Percentiles rank a stretch among this genome's conserved stretches.
Conservation (phyloP, 176 grass and related monocot genomes). For the Bolboschoenus planiculmis region DNA sequence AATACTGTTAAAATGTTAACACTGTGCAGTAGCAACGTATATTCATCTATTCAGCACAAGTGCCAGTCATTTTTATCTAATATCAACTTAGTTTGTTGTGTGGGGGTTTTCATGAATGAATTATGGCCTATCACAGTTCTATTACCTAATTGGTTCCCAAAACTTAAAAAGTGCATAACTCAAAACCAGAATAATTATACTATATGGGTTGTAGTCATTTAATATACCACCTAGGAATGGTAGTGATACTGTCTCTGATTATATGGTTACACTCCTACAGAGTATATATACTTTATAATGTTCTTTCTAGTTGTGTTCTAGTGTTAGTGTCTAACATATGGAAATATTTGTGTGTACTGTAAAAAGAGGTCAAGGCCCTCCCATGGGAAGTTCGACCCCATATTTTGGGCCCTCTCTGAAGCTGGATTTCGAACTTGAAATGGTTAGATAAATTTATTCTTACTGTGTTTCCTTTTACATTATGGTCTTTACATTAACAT, state of each 20-base stretch:
- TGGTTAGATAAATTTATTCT: slow-evolving; percentile 49
- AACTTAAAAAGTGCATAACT: background rate
- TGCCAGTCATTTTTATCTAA: background rate
- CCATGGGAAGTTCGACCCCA: slow-evolving; percentile 47
- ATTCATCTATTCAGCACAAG: background rate
- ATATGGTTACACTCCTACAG: background rate
- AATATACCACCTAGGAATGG: background rate
- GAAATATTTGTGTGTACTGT: background rate
- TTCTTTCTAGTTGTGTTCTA: background rate
- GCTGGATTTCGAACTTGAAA: slow-evolving; percentile 99
- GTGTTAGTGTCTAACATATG: background rate
- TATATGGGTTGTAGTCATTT: background rate
- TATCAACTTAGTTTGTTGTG: background rate
- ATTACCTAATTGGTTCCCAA: background rate
- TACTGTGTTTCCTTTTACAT: background rate
- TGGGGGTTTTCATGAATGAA: background rate
- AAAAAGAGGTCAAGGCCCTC: slow-evolving; percentile 81
- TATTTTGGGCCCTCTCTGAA: slow-evolving; percentile 85
- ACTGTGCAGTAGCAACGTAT: background rate
- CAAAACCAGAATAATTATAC: background rate
- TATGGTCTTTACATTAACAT: background rate
- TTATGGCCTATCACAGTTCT: background rate
- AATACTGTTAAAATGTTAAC: background rate
- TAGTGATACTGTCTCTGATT: background rate
- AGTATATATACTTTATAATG: background rate